phyloP scores from a whole-genome alignment of 495 filamentous ascomycete genomes.

The Astrothelium subdiscretum region DNA sequence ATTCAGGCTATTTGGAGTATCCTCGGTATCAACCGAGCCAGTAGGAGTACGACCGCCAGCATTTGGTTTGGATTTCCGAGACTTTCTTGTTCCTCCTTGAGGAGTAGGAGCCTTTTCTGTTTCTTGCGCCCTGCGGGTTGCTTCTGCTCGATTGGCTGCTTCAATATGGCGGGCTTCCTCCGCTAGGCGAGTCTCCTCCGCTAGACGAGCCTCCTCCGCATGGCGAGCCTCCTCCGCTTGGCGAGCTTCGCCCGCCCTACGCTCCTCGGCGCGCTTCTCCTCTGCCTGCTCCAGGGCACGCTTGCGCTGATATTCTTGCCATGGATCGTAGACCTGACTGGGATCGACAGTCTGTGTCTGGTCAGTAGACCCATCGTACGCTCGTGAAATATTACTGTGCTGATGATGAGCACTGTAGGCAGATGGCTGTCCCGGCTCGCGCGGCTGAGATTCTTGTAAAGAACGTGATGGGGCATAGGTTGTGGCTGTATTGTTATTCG shows the following conservation, averaged over 20 bases:
- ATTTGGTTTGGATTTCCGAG: background rate
- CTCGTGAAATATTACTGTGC: background rate
- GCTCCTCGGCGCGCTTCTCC: conserved; percentile 17
- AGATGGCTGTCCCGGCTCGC: conserved; percentile 11
- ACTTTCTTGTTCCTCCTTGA: background rate
- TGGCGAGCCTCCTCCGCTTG: conserved; percentile 4
- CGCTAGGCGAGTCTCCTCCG: conserved; percentile 3
- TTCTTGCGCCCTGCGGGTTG: conserved; percentile 9
- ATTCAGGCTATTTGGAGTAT: background rate
- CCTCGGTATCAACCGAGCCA: background rate
- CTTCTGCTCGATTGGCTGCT: conserved; percentile 5
- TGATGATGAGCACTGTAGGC: conserved; percentile 15
- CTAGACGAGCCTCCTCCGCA: background rate
- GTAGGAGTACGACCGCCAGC: background rate
- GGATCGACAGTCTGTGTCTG: conserved; percentile 29
- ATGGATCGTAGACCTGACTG: conserved; percentile 32
- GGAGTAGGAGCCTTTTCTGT: conserved; percentile 3
- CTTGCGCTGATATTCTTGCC: conserved; percentile 26
- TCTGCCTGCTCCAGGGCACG: conserved; percentile 14
- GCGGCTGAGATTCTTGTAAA: background rate
- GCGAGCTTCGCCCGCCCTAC: conserved; percentile 9
- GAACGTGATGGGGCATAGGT: background rate
- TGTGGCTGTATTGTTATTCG: background rate
- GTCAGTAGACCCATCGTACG: conserved; percentile 10
- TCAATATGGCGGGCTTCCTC: conserved; percentile 10